Conservation (phyloP, 2,329 filamentous ascomycete genomes). For the Neocucurbitaria cava region DNA sequence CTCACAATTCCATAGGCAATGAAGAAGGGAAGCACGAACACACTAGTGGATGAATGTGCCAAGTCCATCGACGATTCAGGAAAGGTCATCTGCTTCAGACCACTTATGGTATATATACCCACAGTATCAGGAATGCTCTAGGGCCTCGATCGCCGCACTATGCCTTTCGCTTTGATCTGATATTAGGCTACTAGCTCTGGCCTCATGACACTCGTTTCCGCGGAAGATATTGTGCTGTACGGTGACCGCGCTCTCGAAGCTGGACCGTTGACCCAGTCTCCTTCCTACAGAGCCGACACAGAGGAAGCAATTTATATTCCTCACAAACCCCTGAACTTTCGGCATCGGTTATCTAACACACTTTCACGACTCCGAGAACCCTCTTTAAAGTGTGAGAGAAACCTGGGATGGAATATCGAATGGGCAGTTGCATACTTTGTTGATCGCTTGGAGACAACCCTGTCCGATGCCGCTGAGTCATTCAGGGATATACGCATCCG, state of each 20-base stretch:
- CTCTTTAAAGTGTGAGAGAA: slow-evolving; percentile 23
- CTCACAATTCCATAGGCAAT: not conserved
- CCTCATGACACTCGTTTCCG: slow-evolving; percentile 24
- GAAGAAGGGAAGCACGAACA: not conserved
- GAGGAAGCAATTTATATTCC: slow-evolving; percentile 21
- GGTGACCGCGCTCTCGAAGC: slow-evolving; percentile 13
- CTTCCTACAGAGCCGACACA: slow-evolving; percentile 22
- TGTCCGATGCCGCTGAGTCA: slow-evolving; percentile 21
- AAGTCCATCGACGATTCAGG: not conserved
- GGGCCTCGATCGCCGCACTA: not conserved
- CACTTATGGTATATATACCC: not conserved
- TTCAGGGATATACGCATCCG: slow-evolving; percentile 25
- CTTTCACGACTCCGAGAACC: slow-evolving; percentile 29
- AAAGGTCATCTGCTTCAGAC: not conserved
- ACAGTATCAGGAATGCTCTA: not conserved
- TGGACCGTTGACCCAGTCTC: not conserved
- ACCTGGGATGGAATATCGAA: slow-evolving; percentile 50
- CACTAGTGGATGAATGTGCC: not conserved
- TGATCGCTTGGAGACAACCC: slow-evolving; percentile 35
- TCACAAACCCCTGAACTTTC: slow-evolving; percentile 3
- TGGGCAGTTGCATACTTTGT: slow-evolving; percentile 52
- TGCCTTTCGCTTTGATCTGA: not conserved
- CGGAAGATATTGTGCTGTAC: slow-evolving; percentile 12
- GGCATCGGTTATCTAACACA: slow-evolving; percentile 5
- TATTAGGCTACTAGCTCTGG: not conserved